phyloP scores from a whole-genome alignment of 805 yeast genomes.

The Dipodascopsis uninucleata region DNA sequence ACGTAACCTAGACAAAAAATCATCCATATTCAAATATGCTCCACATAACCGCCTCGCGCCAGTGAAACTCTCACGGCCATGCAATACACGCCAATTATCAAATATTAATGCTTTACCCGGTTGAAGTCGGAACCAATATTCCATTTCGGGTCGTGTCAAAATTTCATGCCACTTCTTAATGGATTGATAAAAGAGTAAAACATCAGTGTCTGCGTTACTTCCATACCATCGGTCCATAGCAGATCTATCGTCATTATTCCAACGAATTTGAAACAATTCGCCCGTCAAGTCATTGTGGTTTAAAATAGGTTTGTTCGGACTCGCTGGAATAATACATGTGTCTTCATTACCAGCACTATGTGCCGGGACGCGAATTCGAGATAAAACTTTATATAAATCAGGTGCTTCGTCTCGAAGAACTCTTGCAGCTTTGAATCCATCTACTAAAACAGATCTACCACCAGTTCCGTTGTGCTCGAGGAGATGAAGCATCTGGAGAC shows the following conservation, averaged over 20 bases:
- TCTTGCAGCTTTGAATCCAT: constrained; percentile 60
- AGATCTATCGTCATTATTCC: constrained; percentile 71
- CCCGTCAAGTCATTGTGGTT: constrained; percentile 48
- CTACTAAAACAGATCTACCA: constrained; percentile 64
- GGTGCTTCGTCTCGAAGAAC: constrained; percentile 47
- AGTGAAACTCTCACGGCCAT: constrained; percentile 61
- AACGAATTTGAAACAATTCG: constrained; percentile 57
- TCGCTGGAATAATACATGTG: constrained; percentile 56
- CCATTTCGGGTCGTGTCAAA: constrained; percentile 49
- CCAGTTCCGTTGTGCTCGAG: constrained; percentile 59
- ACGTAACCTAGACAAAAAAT: constrained; percentile 49
- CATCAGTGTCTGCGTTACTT: constrained; percentile 43
- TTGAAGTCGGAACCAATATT: constrained; percentile 50
- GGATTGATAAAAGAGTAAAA: constrained; percentile 50
- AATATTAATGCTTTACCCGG: constrained; percentile 67
- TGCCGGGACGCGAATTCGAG: constrained; percentile 54
- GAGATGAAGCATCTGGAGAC: constrained; percentile 64
- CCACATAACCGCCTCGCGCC: constrained; percentile 72
- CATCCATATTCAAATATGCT: constrained; percentile 66
- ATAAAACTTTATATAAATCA: constrained; percentile 49
- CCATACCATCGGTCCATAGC: constrained; percentile 50
- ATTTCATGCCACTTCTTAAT: constrained; percentile 54
- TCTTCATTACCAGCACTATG: constrained; percentile 71
- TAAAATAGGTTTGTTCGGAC: constrained; percentile 52
- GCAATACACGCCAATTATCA: constrained; percentile 72